Evolutionary conservation across 768 basidiomycete species (phyloP), one percentile per base, ranked within the genome.

Genomic region (Leccinum uliginosum): DNA sequence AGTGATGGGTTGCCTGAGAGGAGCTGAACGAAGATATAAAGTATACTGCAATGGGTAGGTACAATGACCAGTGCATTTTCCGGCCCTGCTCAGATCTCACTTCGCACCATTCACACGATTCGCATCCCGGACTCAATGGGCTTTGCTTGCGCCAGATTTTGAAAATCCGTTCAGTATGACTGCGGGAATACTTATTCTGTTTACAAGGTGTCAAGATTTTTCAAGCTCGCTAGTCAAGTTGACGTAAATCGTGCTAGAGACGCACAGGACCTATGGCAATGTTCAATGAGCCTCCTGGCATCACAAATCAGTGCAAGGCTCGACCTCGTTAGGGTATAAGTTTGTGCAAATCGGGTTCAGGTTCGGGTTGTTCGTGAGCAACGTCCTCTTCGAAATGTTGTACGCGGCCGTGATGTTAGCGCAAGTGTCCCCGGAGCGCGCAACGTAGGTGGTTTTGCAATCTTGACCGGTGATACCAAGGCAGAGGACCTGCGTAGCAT

Each of bases 351-450:
- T 62, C 9, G 59, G 54, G 67, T 83, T 72, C 54, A 89, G 67
- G 64, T 88, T 84, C 3, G 83, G 86, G 73, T 89, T 89, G 75
- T 89, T 87, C 29, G 74, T 64, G 58, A 75, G 66, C 23, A 90
- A 73, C 21, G 78, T 79, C 38, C 61, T 74, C 60, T 75, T 58
- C 49, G 76, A 63, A 57, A 85, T 79, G 27, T 73, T 74, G 56
- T 77, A 76, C 23, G 56, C 65, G 0, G 56, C 49, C 3, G 78
- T 68, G 53, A 89, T 78, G 21, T 52, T 52, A 1, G 51, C 60
- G 70, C 88, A 89, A 32, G 72, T 76, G 64, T 88, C 80, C n/a
- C 79, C 80, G 0, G 62, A 46, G 26, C 67, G 62, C 30, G 83
- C 77, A 40, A 78, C 74, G 63, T 82, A 75, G 19, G 78, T 77